These are phyloP conservation scores for Diaporthe eres DNA, from an alignment of 2,329 filamentous ascomycete species.

Conservation along the genomic window DNA sequence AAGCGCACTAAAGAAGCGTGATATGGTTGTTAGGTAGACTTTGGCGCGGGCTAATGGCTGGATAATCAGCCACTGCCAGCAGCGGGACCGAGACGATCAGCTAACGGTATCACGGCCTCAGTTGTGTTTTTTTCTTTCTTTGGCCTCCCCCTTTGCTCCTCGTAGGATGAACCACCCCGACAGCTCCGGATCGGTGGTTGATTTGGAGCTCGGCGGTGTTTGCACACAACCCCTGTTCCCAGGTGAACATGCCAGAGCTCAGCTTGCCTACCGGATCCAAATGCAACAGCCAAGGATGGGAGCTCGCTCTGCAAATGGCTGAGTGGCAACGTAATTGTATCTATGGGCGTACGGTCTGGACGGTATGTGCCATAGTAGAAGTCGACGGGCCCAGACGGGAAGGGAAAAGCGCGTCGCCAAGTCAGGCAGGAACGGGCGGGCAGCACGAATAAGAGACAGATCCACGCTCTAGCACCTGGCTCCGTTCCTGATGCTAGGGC, in stretches of 20 bases:
- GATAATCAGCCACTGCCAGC: neutral
- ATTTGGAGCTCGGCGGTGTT: conserved; percentile 1
- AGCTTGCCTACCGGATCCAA: neutral
- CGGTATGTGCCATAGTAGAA: neutral
- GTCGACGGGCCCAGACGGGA: neutral
- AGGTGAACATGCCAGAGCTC: conserved; percentile 15
- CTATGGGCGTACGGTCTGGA: neutral
- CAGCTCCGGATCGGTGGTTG: neutral
- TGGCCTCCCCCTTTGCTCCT: neutral
- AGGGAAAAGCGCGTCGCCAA: conserved; percentile 19
- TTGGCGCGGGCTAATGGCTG: neutral
- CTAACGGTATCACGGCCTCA: neutral
- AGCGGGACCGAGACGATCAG: conserved; percentile 14
- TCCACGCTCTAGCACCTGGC: conserved; percentile 11
- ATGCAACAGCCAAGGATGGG: neutral
- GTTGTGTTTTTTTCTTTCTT: neutral
- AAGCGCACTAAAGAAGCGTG: conserved; percentile 31
- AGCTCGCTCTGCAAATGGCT: neutral
- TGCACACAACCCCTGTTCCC: neutral
- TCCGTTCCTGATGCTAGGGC: conserved; percentile 26
- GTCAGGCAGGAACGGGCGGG: conserved; percentile 30
- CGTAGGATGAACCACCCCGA: neutral
- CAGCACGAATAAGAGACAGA: conserved; percentile 32
- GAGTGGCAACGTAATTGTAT: neutral
- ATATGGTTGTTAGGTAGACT: neutral